Conservation (phyloP, 495 filamentous ascomycete genomes). For the Penicillium mononematosum region DNA sequence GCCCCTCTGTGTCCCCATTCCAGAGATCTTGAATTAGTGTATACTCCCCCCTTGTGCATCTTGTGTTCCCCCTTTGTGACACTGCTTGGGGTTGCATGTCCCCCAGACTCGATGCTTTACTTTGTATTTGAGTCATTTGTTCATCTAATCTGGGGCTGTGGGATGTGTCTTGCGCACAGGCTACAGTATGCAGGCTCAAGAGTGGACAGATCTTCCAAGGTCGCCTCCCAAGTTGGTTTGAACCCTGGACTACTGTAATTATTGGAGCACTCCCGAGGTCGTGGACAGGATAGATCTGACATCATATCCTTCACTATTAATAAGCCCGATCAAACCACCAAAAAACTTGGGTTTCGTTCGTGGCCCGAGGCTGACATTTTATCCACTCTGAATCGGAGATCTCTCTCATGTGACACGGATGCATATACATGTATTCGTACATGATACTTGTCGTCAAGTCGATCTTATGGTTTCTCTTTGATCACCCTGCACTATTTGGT, state of each 20-base stretch:
- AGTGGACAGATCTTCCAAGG: too few species aligned
- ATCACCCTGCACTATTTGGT: neutral
- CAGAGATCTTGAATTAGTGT: slow-evolving; percentile 1
- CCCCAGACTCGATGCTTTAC: neutral
- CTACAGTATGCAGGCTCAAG: neutral
- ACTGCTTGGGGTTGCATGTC: slow-evolving; percentile 3
- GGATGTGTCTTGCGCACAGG: neutral
- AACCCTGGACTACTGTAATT: too few species aligned
- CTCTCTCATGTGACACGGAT: slow-evolving; percentile 13
- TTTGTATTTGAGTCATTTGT: neutral
- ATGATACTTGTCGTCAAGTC: neutral
- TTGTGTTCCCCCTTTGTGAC: neutral
- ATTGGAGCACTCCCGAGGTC: too few species aligned
- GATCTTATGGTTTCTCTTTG: neutral
- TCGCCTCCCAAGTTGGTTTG: too few species aligned
- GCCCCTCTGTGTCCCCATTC: neutral
- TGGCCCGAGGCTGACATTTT: slow-evolving; percentile 9
- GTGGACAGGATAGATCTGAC: neutral
- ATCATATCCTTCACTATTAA: neutral
- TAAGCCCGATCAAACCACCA: neutral
- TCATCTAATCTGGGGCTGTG: neutral
- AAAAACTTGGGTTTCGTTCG: neutral
- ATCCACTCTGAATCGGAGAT: slow-evolving; percentile 15
- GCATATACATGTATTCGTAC: slow-evolving; percentile 8
- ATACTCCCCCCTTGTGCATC: slow-evolving; percentile 1